Conservation (phyloP, 176 grass and related monocot genomes). For the sorghum (Sorghum bicolor) region DNA sequence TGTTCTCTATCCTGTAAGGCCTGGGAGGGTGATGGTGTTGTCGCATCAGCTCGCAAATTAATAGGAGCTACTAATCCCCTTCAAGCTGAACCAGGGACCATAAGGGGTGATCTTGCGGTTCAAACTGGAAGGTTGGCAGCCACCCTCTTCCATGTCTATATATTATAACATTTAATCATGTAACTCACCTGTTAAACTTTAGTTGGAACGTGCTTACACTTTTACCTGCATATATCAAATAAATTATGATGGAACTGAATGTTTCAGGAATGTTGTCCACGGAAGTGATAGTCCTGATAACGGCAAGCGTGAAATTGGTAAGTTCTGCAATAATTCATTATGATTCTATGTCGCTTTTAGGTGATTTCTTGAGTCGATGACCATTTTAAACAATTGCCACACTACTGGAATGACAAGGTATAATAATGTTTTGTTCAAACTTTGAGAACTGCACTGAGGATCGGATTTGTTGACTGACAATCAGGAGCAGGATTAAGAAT, state of each 20-base stretch:
- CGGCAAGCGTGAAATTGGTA: constrained; percentile 80
- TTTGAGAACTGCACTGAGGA: not conserved
- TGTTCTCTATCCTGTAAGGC: constrained; percentile 47
- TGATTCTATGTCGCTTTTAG: not conserved
- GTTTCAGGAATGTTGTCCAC: constrained; percentile 90
- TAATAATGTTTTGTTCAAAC: not conserved
- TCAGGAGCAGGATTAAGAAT: not conserved
- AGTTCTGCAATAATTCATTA: constrained; percentile 26
- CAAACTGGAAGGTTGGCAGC: constrained; percentile 81
- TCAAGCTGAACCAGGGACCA: constrained; percentile 95
- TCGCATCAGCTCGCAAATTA: constrained; percentile 91
- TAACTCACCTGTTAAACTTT: not conserved
- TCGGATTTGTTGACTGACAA: not conserved
- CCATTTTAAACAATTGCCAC: not conserved
- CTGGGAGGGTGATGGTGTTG: constrained; percentile 87
- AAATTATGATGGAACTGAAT: constrained; percentile 14
- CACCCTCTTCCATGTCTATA: constrained; percentile 9
- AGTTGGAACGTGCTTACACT: not conserved
- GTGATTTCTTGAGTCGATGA: not conserved
- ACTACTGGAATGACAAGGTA: too few relatives aligned
- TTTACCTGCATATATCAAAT: not conserved
- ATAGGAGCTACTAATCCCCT: constrained; percentile 94
- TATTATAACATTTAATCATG: not conserved
- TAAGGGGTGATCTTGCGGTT: constrained; percentile 91
- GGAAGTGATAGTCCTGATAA: constrained; percentile 98